Percentiles rank a stretch among this genome's conserved stretches.
These are phyloP conservation scores for Myriosclerotinia curreyana DNA, from an alignment of 2,329 filamentous ascomycete species.

Conservation along the genomic window DNA sequence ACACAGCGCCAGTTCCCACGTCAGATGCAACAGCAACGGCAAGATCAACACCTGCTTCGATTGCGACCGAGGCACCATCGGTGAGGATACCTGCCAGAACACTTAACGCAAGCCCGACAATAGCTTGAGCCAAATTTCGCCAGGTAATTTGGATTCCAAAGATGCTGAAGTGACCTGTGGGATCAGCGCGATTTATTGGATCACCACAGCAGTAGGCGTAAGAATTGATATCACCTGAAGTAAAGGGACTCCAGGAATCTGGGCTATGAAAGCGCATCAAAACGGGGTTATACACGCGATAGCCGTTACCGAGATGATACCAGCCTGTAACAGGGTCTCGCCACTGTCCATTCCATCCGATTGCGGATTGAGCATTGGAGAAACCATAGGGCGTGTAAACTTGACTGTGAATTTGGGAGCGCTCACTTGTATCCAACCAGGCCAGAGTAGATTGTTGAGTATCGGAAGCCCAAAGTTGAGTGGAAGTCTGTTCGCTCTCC, in stretches of 20 bases:
- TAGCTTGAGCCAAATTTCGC: neutral
- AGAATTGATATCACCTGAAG: neutral
- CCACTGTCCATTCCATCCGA: conserved; percentile 1
- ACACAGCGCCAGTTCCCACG: neutral
- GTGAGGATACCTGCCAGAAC: conserved; percentile 6
- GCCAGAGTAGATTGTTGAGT: neutral
- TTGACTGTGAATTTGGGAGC: neutral
- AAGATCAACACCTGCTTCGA: neutral
- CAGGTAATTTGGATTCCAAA: neutral
- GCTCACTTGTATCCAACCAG: neutral
- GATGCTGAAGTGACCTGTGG: neutral
- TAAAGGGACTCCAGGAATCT: neutral
- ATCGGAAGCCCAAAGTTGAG: neutral
- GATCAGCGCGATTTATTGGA: conserved; percentile 1
- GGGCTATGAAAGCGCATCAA: neutral
- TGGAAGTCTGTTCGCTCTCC: neutral
- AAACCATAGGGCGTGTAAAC: neutral
- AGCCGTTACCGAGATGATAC: neutral
- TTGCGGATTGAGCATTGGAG: neutral
- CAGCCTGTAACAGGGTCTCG: neutral
- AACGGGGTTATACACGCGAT: neutral
- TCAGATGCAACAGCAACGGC: conserved; percentile 1
- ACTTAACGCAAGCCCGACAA: neutral
- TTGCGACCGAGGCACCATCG: neutral
- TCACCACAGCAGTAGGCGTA: neutral